A percentile compares a stretch with the other conserved stretches of the same genome.
These are phyloP conservation scores for Phylloporus sp. DNA, from an alignment of 1,284 basidiomycete species.

Conservation along the genomic window DNA sequence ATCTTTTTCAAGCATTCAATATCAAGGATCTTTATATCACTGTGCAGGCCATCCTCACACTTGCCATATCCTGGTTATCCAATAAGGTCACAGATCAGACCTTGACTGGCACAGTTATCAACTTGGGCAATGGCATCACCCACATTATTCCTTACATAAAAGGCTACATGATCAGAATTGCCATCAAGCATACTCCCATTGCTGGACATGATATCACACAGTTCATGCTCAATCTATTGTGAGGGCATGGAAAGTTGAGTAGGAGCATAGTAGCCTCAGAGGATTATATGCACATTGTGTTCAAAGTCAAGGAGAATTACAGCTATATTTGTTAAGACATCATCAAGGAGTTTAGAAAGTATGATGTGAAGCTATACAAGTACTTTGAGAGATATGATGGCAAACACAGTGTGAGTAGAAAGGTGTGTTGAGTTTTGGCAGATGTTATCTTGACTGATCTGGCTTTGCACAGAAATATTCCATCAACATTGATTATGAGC, in stretches of 20 bases:
- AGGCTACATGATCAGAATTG: slow-evolving; percentile 77
- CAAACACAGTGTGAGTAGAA: slow-evolving; percentile 90
- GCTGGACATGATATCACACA: slow-evolving; percentile 97
- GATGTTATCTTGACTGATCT: neutral
- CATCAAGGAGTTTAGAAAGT: slow-evolving; percentile 98
- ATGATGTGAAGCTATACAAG: slow-evolving; percentile 96
- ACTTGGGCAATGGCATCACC: slow-evolving; percentile 83
- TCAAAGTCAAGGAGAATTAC: slow-evolving; percentile 98
- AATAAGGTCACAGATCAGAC: slow-evolving; percentile 83
- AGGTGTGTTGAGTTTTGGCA: too few relatives aligned
- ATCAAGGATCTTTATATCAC: slow-evolving; percentile 69
- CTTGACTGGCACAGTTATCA: slow-evolving; percentile 97
- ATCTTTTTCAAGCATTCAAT: slow-evolving; percentile 99
- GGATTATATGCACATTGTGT: slow-evolving; percentile 90
- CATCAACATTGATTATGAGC: slow-evolving; percentile 97
- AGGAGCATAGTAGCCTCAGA: slow-evolving; percentile 92
- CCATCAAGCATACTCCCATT: slow-evolving; percentile 99
- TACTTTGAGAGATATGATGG: slow-evolving; percentile 95
- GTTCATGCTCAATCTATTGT: slow-evolving; percentile 93
- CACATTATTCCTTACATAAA: slow-evolving; percentile 82
- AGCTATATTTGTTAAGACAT: slow-evolving; percentile 99
- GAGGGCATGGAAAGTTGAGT: slow-evolving; percentile 85
- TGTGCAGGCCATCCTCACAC: slow-evolving; percentile 94
- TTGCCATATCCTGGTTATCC: slow-evolving; percentile 97
- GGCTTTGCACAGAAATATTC: slow-evolving; percentile 70